Evolutionary conservation across 345 rosid species (phyloP).

Genomic region (Gossypium turneri): DNA sequence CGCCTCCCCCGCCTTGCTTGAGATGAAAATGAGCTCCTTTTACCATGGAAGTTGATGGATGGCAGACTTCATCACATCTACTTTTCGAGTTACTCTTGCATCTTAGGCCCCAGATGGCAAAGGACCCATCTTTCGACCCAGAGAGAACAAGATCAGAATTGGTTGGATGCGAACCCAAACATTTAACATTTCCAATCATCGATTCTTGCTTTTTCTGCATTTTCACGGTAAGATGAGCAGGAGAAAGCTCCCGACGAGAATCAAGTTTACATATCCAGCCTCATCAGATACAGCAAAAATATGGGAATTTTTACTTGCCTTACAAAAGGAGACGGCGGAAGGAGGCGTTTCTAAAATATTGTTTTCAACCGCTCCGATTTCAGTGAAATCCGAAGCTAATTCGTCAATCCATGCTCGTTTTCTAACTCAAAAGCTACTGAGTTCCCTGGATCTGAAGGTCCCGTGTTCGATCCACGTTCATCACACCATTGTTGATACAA

Average conservation of each 20-base stretch:
- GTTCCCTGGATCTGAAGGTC: too few relatives aligned
- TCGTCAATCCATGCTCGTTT: conserved; percentile 48
- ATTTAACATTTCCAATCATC: conserved; percentile 79
- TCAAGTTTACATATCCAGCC: conserved; percentile 67
- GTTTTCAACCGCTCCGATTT: conserved; percentile 57
- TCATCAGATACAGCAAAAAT: conserved; percentile 76
- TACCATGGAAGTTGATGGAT: conserved; percentile 50
- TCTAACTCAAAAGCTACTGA: conserved; percentile 25
- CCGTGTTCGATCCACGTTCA: too few relatives aligned
- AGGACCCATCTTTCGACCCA: conserved; percentile 93
- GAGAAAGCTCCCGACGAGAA: conserved; percentile 39
- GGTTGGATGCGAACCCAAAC: conserved; percentile 71
- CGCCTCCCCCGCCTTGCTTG: conserved; percentile 56
- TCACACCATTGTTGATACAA: too few relatives aligned
- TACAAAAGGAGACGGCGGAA: conserved; percentile 64
- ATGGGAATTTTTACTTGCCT: conserved; percentile 55
- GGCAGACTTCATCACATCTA: conserved; percentile 31
- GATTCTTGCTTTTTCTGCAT: conserved; percentile 57
- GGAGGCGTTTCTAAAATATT: conserved; percentile 61
- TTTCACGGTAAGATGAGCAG: conserved; percentile 46
- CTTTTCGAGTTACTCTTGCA: conserved; percentile 41
- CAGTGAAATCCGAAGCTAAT: conserved; percentile 31
- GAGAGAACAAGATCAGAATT: conserved; percentile 75
- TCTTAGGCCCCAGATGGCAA: conserved; percentile 88
- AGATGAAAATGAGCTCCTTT: conserved; percentile 75